These are phyloP conservation scores for Themeda triandra DNA, from an alignment of 176 grass and related monocot genomes.

Conservation along the genomic window DNA sequence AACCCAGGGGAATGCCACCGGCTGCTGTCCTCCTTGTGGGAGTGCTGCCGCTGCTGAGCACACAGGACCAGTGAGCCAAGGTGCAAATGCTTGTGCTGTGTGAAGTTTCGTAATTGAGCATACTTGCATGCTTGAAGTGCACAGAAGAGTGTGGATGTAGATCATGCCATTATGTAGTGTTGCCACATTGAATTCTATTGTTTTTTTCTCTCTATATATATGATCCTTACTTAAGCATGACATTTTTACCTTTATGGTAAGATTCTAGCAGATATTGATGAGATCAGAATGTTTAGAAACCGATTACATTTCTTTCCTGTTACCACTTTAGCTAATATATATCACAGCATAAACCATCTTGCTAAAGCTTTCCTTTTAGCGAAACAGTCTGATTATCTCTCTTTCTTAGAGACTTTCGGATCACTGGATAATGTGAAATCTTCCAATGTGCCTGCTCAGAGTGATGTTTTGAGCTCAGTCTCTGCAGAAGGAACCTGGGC, in stretches of 20 bases:
- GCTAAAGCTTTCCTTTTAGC: background rate
- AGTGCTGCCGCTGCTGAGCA: background rate
- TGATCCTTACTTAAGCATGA: background rate
- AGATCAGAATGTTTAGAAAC: background rate
- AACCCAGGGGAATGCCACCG: constrained; percentile 14
- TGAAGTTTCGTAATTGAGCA: background rate
- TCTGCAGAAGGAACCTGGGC: constrained; percentile 21
- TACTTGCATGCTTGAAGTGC: background rate
- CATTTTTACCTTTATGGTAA: background rate
- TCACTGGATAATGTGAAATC: constrained; percentile 25
- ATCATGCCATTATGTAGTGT: background rate
- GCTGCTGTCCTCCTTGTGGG: background rate
- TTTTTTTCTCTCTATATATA: constrained; percentile 6
- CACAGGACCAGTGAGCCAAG: background rate
- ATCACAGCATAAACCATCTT: background rate
- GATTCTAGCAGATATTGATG: background rate
- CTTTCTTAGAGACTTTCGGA: background rate
- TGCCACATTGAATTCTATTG: background rate
- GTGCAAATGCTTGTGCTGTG: background rate
- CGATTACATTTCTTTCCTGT: background rate
- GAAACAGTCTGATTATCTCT: background rate
- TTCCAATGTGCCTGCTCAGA: constrained; percentile 7
- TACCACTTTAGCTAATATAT: background rate
- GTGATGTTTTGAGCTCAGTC: background rate
- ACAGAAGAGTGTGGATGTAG: background rate